Percentiles rank a stretch among this genome's conserved stretches.
These are phyloP conservation scores for Diaporthe sp. DNA, from an alignment of 2,329 filamentous ascomycete species.

Conservation along the genomic window DNA sequence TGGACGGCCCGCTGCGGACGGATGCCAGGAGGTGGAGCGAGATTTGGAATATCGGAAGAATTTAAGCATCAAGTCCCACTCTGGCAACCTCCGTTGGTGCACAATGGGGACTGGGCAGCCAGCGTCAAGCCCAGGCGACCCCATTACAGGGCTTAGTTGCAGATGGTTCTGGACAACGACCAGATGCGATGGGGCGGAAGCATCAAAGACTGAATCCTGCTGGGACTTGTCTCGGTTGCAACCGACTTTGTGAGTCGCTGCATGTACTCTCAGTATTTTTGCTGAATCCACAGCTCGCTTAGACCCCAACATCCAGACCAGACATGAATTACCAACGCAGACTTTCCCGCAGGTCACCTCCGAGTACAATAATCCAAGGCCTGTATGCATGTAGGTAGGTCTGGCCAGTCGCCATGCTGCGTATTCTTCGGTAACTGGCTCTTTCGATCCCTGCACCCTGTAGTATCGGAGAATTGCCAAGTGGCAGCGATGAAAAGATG, in stretches of 20 bases:
- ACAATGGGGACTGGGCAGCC: slow-evolving; percentile 3
- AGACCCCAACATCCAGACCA: background rate
- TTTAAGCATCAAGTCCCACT: slow-evolving; percentile 17
- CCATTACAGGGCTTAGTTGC: background rate
- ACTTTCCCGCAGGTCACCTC: background rate
- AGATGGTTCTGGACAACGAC: background rate
- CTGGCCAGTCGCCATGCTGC: background rate
- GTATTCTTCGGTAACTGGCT: background rate
- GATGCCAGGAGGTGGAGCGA: slow-evolving; percentile 73
- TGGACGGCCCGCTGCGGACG: slow-evolving; percentile 72
- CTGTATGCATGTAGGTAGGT: background rate
- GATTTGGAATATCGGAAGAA: slow-evolving; percentile 69
- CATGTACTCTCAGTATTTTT: background rate
- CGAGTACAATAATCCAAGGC: background rate
- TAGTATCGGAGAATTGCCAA: background rate
- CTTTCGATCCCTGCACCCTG: slow-evolving; percentile 1
- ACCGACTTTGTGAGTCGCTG: background rate
- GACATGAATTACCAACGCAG: background rate
- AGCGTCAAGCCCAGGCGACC: background rate
- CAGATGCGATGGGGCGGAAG: background rate
- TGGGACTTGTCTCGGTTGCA: background rate
- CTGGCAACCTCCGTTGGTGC: slow-evolving; percentile 20
- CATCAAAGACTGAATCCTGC: background rate
- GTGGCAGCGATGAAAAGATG: slow-evolving; percentile 7
- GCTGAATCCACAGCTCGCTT: background rate